Evolutionary conservation across 1,284 basidiomycete genomes (phyloP).

Genomic region (Cutaneotrichosporon daszewskae): DNA sequence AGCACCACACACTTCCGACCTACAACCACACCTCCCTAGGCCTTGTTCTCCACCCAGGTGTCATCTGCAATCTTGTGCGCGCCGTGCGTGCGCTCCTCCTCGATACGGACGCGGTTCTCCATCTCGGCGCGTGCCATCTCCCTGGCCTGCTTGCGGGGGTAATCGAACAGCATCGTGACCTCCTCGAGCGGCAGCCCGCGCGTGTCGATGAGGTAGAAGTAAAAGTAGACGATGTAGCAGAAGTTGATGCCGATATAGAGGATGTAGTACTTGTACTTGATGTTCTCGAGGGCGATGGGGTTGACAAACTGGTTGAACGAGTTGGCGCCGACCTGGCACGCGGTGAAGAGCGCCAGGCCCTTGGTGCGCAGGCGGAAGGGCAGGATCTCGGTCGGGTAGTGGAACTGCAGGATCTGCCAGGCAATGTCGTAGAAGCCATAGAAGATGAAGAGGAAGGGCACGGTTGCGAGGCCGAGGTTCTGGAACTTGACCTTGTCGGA

Average conservation of each 20-base stretch:
- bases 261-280: slow-evolving; percentile 17
- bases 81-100: slow-evolving; percentile 5
- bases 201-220: slow-evolving; percentile 37
- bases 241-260: slow-evolving; percentile 32
- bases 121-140: slow-evolving; percentile 9
- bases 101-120: slow-evolving; percentile 6
- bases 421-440: slow-evolving; percentile 19
- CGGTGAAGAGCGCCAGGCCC: slow-evolving; percentile 20
- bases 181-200: slow-evolving; percentile 32
- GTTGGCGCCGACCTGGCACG: neutral
- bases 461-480: slow-evolving; percentile 4
- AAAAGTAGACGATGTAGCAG: slow-evolving; percentile 19
- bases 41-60: neutral
- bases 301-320: slow-evolving; percentile 6
- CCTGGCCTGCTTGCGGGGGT: slow-evolving; percentile 14
- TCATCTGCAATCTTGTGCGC: neutral
- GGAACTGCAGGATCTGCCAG: slow-evolving; percentile 51
- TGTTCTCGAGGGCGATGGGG: slow-evolving; percentile 6
- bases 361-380: slow-evolving; percentile 22
- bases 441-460: slow-evolving; percentile 17
- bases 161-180: slow-evolving; percentile 27
- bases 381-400: slow-evolving; percentile 45
- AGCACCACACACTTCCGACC: too few relatives aligned
- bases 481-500: slow-evolving; percentile 5
- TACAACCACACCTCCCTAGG: neutral